A percentile compares a stretch with the other conserved stretches of the same genome.
These are phyloP conservation scores for Colletotrichum filicis DNA, from an alignment of 2,329 filamentous ascomycete species.

Conservation along the genomic window DNA sequence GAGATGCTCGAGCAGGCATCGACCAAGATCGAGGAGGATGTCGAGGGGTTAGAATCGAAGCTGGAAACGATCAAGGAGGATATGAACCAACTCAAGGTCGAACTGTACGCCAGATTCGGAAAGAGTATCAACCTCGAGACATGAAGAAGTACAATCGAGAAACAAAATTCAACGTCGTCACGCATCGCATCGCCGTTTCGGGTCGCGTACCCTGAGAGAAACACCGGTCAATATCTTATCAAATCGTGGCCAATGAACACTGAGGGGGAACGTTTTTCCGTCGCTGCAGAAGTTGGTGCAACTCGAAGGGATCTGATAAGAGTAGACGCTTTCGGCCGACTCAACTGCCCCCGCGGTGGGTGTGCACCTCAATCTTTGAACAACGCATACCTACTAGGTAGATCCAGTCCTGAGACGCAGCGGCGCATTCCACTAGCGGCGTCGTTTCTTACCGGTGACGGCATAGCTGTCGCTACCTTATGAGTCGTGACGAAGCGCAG, in stretches of 20 bases:
- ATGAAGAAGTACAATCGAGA: slow-evolving; percentile 52
- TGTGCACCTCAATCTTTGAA: background rate
- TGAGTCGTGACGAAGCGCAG: background rate
- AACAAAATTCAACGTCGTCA: slow-evolving; percentile 1
- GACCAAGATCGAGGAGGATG: slow-evolving; percentile 80
- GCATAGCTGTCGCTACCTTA: background rate
- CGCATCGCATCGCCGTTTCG: background rate
- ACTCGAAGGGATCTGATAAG: background rate
- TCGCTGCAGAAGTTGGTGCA: background rate
- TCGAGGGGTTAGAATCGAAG: slow-evolving; percentile 80
- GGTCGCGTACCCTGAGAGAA: background rate
- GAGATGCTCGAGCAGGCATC: slow-evolving; percentile 81
- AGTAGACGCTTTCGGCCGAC: background rate
- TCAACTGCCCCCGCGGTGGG: background rate
- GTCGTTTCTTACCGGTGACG: background rate
- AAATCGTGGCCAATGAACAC: background rate
- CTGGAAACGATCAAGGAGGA: slow-evolving; percentile 81
- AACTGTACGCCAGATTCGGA: slow-evolving; percentile 93
- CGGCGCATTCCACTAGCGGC: background rate
- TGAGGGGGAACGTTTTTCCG: background rate
- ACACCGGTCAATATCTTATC: background rate
- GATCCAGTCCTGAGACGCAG: background rate
- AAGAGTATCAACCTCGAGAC: slow-evolving; percentile 97
- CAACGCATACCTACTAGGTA: background rate
- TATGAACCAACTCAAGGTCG: slow-evolving; percentile 90